phyloP scores from a whole-genome alignment of 768 basidiomycete species.

The Boletus fagicola region DNA sequence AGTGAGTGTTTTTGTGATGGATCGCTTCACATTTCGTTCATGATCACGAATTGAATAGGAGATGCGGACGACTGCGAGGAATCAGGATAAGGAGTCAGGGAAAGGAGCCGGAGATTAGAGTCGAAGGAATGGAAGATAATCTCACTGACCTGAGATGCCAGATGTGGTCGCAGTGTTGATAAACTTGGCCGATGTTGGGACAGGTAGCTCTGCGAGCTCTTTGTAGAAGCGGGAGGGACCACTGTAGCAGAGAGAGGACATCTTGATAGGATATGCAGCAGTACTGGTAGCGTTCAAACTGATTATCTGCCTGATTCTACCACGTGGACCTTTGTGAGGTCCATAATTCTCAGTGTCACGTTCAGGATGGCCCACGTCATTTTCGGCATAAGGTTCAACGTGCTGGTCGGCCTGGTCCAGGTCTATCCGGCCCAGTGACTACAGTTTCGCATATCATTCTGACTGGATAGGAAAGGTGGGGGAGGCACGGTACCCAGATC shows the following conservation, averaged over 20 bases:
- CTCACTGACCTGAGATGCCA: constrained; percentile 15
- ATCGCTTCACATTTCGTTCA: constrained; percentile 46
- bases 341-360: neutral
- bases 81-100: too few species aligned
- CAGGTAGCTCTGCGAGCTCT: constrained; percentile 41
- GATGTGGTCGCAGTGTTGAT: constrained; percentile 16
- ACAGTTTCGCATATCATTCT: too few species aligned
- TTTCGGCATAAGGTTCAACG: too few species aligned
- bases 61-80: constrained; percentile 41
- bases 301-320: neutral
- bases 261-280: neutral
- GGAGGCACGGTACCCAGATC: too few species aligned
- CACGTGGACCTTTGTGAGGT: neutral
- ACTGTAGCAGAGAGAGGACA: constrained; percentile 22
- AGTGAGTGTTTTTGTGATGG: constrained; percentile 34
- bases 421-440: too few species aligned
- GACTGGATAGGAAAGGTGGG: too few species aligned
- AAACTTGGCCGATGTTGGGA: constrained; percentile 38
- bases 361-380: neutral
- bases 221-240: constrained; percentile 31
- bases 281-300: too few species aligned
- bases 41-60: constrained; percentile 51
- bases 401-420: too few species aligned
- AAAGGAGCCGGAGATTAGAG: too few species aligned
- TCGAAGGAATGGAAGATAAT: neutral